Percentiles rank a stretch among this genome's conserved stretches.
Conservation (phyloP, 2,329 filamentous ascomycete genomes). For the Colletotrichum higginsianum region DNA sequence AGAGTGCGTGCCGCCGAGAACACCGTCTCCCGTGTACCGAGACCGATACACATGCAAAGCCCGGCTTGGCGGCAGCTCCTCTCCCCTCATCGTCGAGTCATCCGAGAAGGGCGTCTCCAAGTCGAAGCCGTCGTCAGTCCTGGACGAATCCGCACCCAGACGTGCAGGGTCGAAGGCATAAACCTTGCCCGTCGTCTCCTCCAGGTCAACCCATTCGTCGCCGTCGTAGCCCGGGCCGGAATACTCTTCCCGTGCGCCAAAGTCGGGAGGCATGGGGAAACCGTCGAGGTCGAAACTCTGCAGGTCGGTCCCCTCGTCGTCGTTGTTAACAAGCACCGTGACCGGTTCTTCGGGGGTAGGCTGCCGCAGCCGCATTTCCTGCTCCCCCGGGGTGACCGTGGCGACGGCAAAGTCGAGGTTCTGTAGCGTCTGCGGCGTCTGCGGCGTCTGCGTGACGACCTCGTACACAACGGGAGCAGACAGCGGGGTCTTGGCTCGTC, state of each 20-base stretch:
- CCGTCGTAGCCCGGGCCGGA: conserved; percentile 35
- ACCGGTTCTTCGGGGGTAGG: conserved; percentile 5
- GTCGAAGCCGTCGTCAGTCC: conserved; percentile 49
- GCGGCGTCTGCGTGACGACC: not conserved
- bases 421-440: conserved; percentile 8
- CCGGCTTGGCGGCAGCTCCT: conserved; percentile 28
- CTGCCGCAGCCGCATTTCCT: conserved; percentile 2
- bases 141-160: conserved; percentile 45
- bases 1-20: conserved; percentile 54
- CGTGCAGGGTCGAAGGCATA: conserved; percentile 45
- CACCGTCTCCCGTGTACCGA: conserved; percentile 56
- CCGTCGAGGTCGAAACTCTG: conserved; percentile 16
- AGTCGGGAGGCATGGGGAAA: conserved; percentile 33
- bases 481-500: conserved; percentile 28
- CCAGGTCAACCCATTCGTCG: conserved; percentile 50
- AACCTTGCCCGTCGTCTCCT: conserved; percentile 46
- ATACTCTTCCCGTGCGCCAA: conserved; percentile 45
- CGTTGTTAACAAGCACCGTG: conserved; percentile 45
- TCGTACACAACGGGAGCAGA: conserved; percentile 20
- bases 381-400: conserved; percentile 11
- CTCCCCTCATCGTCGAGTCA: conserved; percentile 42
- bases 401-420: not conserved
- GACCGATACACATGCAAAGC: conserved; percentile 51
- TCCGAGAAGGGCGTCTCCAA: conserved; percentile 49
- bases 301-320: conserved; percentile 42